Evolutionary conservation across 257 asterid species (phyloP), one percentile per base, ranked within the genome.

Genomic region (Ilex aquifolium): DNA sequence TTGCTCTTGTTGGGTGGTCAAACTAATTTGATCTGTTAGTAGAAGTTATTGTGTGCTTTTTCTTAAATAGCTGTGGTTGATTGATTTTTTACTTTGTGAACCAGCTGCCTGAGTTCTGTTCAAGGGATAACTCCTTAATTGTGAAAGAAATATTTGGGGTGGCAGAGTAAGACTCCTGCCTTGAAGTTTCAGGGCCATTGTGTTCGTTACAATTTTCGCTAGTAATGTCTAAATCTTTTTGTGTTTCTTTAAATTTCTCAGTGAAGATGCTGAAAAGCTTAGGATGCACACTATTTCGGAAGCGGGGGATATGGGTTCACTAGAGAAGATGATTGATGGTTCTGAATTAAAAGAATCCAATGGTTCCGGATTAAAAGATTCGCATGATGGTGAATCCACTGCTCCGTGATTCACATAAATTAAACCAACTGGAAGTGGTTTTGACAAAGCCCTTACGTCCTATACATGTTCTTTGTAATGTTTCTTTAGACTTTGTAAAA

Each of bases 221-320:
- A 11, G 12, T 44, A 36, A 32, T 13, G 21, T 21, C 59, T 71
- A 3, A 49, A 21, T 21, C 27, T 21, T 40, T 30, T 54, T 50
- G 57, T 57, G 36, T 5, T 64, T 32, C 62, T 32, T 30, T 56
- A 32, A 13, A 8, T 61, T 74, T 60, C 62, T 14, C 91, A 92
- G 99, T 68, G 97, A 87, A 77, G 99, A 92, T 78, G 95, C 97
- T 4, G 96, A 85, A 79, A 85, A 87, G 80, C 90, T 92, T 52
- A 83, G 99, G 70, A 76, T 85, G 62, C 95, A 87, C 69, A 77
- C 94, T 12, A 68, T 80, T 64, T 80, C 99, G 55, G 99, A 89
- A 74, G 80, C 74, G 9, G 97, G 95, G 65, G 88, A 80, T 67
- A 12, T 92, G 79, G 88, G 71, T 52, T 82, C 97, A 6, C 78